Percentiles rank a stretch among this genome's conserved stretches.
Conservation (phyloP, 2,329 filamentous ascomycete genomes). For the Monilinia polystroma region DNA sequence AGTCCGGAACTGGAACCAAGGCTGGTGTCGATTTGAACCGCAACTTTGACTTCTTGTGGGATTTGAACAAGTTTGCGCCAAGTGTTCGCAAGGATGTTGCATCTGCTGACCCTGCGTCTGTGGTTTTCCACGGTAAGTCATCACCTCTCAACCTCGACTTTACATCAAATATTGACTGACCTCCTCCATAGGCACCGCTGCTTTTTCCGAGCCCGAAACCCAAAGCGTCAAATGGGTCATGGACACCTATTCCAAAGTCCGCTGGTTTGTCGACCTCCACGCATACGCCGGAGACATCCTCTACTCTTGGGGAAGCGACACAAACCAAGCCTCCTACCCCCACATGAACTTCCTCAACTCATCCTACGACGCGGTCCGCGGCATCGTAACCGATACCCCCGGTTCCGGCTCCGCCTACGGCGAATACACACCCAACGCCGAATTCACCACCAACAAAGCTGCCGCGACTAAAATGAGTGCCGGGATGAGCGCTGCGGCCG, state of each 20-base stretch:
- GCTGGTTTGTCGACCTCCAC: slow-evolving; percentile 61
- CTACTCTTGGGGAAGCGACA: slow-evolving; percentile 58
- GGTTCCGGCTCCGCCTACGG: slow-evolving; percentile 43
- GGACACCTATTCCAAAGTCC: slow-evolving; percentile 49
- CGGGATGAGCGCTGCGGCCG: slow-evolving; percentile 45
- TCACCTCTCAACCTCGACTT: neutral
- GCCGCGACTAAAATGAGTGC: slow-evolving; percentile 42
- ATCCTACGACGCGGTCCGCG: slow-evolving; percentile 52
- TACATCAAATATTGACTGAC: neutral
- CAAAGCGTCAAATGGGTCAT: slow-evolving; percentile 54
- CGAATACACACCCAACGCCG: slow-evolving; percentile 47
- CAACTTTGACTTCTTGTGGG: slow-evolving; percentile 59
- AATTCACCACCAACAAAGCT: slow-evolving; percentile 41
- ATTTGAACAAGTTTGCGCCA: slow-evolving; percentile 48
- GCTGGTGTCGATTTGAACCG: slow-evolving; percentile 55
- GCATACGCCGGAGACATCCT: slow-evolving; percentile 53
- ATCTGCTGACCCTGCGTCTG: slow-evolving; percentile 39
- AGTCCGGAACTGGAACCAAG: slow-evolving; percentile 39
- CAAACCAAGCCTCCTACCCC: slow-evolving; percentile 48
- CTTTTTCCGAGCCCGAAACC: slow-evolving; percentile 57
- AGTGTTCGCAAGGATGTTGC: slow-evolving; percentile 44
- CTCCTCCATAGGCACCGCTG: slow-evolving; percentile 43
- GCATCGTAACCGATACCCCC: slow-evolving; percentile 45
- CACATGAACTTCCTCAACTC: slow-evolving; percentile 54
- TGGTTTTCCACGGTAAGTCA: slow-evolving; percentile 43